Conservation (phyloP, 2,329 filamentous ascomycete genomes). For the Paecilomyces variotii region DNA sequence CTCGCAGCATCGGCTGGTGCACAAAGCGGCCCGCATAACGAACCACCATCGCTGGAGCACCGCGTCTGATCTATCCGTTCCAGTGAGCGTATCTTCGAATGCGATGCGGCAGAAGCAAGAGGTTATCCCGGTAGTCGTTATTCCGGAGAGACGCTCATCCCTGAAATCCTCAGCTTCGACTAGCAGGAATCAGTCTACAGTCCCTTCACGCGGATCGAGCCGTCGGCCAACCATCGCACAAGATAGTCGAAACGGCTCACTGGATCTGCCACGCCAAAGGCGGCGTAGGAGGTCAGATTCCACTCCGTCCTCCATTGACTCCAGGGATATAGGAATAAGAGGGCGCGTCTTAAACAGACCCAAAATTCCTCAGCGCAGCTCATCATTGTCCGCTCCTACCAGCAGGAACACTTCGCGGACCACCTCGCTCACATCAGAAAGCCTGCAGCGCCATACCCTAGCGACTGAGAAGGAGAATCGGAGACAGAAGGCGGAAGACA, state of each 20-base stretch:
- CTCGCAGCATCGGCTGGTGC: constrained; percentile 41
- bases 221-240: constrained; percentile 29
- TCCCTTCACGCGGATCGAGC: constrained; percentile 30
- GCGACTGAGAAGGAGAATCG: constrained; percentile 20
- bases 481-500: constrained; percentile 11
- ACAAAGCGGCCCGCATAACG: constrained; percentile 43
- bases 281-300: constrained; percentile 37
- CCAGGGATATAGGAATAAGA: constrained; percentile 19
- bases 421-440: constrained; percentile 38
- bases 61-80: constrained; percentile 33
- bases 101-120: constrained; percentile 25
- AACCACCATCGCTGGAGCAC: constrained; percentile 39
- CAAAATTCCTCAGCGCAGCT: constrained; percentile 32
- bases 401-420: constrained; percentile 37
- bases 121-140: constrained; percentile 40
- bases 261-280: constrained; percentile 23
- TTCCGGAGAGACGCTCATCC: constrained; percentile 40
- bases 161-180: constrained; percentile 30
- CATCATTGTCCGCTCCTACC: constrained; percentile 40
- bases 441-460: constrained; percentile 26
- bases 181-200: constrained; percentile 29
- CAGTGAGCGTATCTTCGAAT: constrained; percentile 23
- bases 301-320: constrained; percentile 13
- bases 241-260: constrained; percentile 22
- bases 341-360: constrained; percentile 21